Percentiles rank a stretch among this genome's conserved stretches.
These are phyloP conservation scores for Amylocystis lapponica DNA, from an alignment of 768 basidiomycete genomes.

Conservation along the genomic window DNA sequence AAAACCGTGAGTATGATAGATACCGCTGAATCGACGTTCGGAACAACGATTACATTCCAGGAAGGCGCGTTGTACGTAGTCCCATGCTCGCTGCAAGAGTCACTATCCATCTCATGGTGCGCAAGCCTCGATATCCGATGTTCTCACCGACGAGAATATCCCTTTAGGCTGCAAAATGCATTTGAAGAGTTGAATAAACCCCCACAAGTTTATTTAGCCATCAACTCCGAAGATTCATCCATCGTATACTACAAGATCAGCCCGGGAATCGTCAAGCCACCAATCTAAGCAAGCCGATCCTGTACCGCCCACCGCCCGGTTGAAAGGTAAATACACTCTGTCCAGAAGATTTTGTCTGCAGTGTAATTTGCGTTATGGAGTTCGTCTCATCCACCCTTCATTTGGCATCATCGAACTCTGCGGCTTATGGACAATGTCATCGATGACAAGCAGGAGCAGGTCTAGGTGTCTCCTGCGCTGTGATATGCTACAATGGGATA, in stretches of 20 bases:
- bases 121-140: constrained; percentile 9
- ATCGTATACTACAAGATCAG: constrained; percentile 83
- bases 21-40: background rate
- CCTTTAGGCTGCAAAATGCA: constrained; percentile 16
- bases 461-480: too few relatives aligned
- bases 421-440: too few relatives aligned
- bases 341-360: too few relatives aligned
- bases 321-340: too few relatives aligned
- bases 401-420: too few relatives aligned
- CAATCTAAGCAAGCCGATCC: too few relatives aligned
- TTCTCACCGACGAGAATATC: background rate
- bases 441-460: too few relatives aligned
- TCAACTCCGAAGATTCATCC: constrained; percentile 73
- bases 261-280: constrained; percentile 70
- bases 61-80: constrained; percentile 46
- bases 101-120: constrained; percentile 57
- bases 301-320: too few relatives aligned
- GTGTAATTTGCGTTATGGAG: too few relatives aligned
- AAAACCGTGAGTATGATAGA: constrained; percentile 35
- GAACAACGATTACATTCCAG: constrained; percentile 23
- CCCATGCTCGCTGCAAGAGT: constrained; percentile 65
- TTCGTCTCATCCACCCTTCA: too few relatives aligned
- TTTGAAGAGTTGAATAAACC: constrained; percentile 46
- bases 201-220: constrained; percentile 57
- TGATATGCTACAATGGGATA: too few relatives aligned